phyloP scores from a whole-genome alignment of 108 stramenopile species.

The Cylindrotheca closterium region DNA sequence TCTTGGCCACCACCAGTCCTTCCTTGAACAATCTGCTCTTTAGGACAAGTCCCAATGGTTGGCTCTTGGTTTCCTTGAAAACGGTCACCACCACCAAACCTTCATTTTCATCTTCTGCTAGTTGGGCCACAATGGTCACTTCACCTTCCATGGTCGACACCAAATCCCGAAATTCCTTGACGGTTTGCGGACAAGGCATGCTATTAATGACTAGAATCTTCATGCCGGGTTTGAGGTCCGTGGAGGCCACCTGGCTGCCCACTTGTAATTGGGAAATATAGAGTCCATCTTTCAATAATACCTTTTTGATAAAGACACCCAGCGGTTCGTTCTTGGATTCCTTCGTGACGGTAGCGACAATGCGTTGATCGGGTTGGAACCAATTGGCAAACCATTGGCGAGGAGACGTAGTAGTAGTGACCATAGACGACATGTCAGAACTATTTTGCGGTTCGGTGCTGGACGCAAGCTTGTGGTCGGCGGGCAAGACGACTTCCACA shows the following conservation, averaged over 20 bases:
- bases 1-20: not conserved
- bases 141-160: not conserved
- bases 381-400: no score
- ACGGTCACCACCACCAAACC: not conserved
- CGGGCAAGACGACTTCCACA: no score
- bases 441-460: no score
- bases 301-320: not conserved
- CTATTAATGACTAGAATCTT: not conserved
- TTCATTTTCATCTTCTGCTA: not conserved
- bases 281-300: not conserved
- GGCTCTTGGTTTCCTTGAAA: not conserved
- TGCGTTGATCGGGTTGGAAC: not conserved
- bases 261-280: not conserved
- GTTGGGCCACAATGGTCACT: not conserved
- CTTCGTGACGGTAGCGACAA: not conserved
- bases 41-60: not conserved
- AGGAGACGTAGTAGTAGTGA: no score
- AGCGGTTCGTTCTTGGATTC: not conserved
- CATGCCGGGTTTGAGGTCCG: not conserved
- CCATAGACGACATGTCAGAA: no score
- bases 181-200: not conserved
- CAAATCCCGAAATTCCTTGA: not conserved
- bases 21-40: not conserved
- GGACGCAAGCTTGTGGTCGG: no score
- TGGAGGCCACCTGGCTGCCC: not conserved